phyloP scores from a whole-genome alignment of 768 basidiomycete species.

The Termitomyces sp. region DNA sequence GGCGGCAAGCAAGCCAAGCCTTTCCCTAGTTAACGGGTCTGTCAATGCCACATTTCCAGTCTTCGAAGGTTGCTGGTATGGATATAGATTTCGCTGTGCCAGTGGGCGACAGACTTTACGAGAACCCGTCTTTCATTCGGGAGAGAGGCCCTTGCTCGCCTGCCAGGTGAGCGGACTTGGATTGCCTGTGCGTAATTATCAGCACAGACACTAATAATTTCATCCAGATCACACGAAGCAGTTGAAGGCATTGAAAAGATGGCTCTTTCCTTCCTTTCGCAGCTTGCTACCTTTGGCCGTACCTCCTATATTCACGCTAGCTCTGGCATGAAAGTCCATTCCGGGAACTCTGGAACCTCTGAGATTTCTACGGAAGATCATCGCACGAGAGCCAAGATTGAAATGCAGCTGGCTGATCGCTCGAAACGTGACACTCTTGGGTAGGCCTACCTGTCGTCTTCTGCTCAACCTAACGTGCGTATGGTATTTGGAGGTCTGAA shows the following conservation, averaged over 20 bases:
- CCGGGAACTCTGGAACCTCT: constrained; percentile 14
- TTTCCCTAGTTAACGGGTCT: neutral
- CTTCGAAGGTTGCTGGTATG: neutral
- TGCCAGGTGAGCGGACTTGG: neutral
- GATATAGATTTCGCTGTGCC: neutral
- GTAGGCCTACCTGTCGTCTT: constrained; percentile 14
- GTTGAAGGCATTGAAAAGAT: constrained; percentile 32
- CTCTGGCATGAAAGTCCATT: constrained; percentile 5
- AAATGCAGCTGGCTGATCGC: constrained; percentile 34
- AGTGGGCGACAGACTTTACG: neutral
- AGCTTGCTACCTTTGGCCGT: constrained; percentile 26
- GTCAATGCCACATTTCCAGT: neutral
- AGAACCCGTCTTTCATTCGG: neutral
- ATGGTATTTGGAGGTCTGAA: neutral
- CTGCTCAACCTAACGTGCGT: constrained; percentile 9
- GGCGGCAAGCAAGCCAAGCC: neutral
- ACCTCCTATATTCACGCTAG: constrained; percentile 5
- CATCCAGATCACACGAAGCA: constrained; percentile 12
- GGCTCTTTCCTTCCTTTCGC: constrained; percentile 33
- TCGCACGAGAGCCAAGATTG: constrained; percentile 25
- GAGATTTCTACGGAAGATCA: constrained; percentile 4
- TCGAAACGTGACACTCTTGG: constrained; percentile 25
- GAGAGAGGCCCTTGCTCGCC: neutral
- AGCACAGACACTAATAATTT: neutral
- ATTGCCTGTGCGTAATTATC: neutral